phyloP scores from a whole-genome alignment of 2,329 filamentous ascomycete genomes.

The Alternaria postmessia region DNA sequence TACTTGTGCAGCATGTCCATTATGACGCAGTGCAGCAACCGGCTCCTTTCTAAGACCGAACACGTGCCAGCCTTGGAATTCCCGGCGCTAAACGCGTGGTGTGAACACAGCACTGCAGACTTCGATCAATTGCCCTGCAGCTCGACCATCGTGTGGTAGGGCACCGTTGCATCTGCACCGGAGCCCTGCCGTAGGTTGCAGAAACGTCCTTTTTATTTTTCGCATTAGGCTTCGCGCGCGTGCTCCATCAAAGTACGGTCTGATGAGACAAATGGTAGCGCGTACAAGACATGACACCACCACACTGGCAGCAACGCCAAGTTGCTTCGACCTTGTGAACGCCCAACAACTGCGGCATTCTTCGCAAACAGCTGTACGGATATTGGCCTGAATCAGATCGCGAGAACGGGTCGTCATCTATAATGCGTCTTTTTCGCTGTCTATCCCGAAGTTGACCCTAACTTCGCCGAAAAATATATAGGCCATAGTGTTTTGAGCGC shows the following conservation, averaged over 20 bases:
- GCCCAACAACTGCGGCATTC: constrained; percentile 1
- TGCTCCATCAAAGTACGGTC: constrained; percentile 1
- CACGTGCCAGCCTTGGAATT: constrained; percentile 19
- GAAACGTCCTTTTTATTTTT: background rate
- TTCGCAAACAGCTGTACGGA: background rate
- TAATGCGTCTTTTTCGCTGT: constrained; percentile 8
- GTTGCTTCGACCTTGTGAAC: constrained; percentile 1
- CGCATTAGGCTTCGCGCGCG: constrained; percentile 1
- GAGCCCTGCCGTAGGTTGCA: constrained; percentile 17
- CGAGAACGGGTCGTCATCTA: constrained; percentile 17
- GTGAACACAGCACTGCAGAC: constrained; percentile 10
- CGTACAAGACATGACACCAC: constrained; percentile 15
- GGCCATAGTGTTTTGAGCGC: background rate
- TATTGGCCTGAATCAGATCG: background rate
- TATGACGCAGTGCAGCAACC: constrained; percentile 29
- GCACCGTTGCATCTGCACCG: constrained; percentile 3
- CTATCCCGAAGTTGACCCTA: constrained; percentile 11
- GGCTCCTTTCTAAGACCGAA: constrained; percentile 12
- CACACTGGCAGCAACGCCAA: constrained; percentile 1
- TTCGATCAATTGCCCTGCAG: constrained; percentile 19
- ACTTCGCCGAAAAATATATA: background rate
- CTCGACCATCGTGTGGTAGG: constrained; percentile 11
- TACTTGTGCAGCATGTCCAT: constrained; percentile 11
- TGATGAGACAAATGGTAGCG: constrained; percentile 7
- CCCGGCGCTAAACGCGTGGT: constrained; percentile 25